Evolutionary conservation across 495 filamentous ascomycete species (phyloP).

Genomic region (Oidiodendron maius): DNA sequence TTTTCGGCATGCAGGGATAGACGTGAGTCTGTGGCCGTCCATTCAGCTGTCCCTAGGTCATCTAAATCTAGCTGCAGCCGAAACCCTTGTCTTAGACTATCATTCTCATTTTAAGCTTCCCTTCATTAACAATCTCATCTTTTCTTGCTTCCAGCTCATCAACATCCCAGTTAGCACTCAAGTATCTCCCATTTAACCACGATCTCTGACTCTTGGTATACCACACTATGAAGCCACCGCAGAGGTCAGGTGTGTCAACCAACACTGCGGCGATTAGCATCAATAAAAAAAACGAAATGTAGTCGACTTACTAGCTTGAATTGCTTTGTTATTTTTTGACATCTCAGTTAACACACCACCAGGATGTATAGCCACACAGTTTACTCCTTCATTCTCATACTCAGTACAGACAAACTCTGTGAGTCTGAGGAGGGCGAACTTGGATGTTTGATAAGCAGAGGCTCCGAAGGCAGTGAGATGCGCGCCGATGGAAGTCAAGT

Average conservation of each 20-base stretch:
- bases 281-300: too few relatives aligned
- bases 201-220: conserved; percentile 25
- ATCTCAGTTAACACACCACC: conserved; percentile 35
- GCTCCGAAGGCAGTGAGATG: conserved; percentile 17
- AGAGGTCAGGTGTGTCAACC: conserved; percentile 28
- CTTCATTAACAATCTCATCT: conserved; percentile 30
- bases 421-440: conserved; percentile 35
- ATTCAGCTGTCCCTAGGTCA: too few relatives aligned
- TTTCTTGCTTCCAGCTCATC: conserved; percentile 31
- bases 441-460: conserved; percentile 34
- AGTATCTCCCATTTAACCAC: conserved; percentile 32
- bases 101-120: conserved; percentile 29
- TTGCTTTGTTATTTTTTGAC: background rate
- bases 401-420: conserved; percentile 38
- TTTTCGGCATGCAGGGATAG: too few relatives aligned
- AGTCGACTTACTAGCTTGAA: conserved; percentile 6
- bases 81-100: too few relatives aligned
- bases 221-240: conserved; percentile 30
- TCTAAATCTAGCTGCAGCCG: too few relatives aligned
- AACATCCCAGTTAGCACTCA: conserved; percentile 36
- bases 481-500: conserved; percentile 29
- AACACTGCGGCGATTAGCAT: conserved; percentile 15
- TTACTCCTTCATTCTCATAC: conserved; percentile 34
- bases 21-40: too few relatives aligned
- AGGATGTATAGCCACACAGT: conserved; percentile 36